A percentile compares a stretch with the other conserved stretches of the same genome.
Conservation (phyloP, 2,329 filamentous ascomycete species). For the Hypoxylon sp. region DNA sequence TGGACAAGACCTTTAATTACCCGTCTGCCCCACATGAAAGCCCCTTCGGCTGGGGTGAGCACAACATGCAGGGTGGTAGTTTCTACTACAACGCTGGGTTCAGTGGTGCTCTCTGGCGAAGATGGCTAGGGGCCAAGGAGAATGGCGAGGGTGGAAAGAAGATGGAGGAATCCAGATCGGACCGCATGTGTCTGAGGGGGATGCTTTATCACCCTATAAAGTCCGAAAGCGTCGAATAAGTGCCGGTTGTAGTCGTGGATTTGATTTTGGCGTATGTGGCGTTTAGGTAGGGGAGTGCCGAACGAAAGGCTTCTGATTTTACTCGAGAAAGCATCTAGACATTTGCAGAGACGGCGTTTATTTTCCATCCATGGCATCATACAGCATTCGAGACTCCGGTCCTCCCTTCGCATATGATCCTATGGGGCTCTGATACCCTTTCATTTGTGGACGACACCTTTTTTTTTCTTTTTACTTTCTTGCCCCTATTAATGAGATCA, state of each 20-base stretch:
- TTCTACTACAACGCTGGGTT: constrained; percentile 78
- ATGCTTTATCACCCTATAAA: constrained; percentile 78
- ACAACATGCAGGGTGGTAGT: constrained; percentile 75
- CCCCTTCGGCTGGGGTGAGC: constrained; percentile 73
- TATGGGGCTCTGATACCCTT: constrained; percentile 38
- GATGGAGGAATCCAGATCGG: constrained; percentile 49
- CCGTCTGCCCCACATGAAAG: constrained; percentile 66
- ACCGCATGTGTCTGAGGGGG: constrained; percentile 74
- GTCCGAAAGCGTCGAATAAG: constrained; percentile 51
- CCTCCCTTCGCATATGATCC: constrained; percentile 30
- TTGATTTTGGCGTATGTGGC: constrained; percentile 40
- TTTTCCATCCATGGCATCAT: constrained; percentile 36
- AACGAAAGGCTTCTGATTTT: constrained; percentile 25
- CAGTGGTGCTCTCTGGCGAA: constrained; percentile 71
- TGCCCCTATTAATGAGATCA: constrained; percentile 18
- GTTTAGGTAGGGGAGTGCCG: constrained; percentile 29
- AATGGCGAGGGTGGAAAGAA: constrained; percentile 55
- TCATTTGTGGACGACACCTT: constrained; percentile 34
- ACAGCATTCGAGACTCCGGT: constrained; percentile 34
- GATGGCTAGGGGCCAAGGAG: constrained; percentile 66
- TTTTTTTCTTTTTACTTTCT: constrained; percentile 4
- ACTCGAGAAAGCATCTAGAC: constrained; percentile 35
- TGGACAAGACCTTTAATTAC: constrained; percentile 75
- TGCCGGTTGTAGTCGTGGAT: constrained; percentile 4
- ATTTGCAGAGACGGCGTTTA: constrained; percentile 39